A percentile compares a stretch with the other conserved stretches of the same genome.
These are phyloP conservation scores for Thermothelomyces thermophilus DNA, from an alignment of 2,329 filamentous ascomycete genomes.

Conservation along the genomic window DNA sequence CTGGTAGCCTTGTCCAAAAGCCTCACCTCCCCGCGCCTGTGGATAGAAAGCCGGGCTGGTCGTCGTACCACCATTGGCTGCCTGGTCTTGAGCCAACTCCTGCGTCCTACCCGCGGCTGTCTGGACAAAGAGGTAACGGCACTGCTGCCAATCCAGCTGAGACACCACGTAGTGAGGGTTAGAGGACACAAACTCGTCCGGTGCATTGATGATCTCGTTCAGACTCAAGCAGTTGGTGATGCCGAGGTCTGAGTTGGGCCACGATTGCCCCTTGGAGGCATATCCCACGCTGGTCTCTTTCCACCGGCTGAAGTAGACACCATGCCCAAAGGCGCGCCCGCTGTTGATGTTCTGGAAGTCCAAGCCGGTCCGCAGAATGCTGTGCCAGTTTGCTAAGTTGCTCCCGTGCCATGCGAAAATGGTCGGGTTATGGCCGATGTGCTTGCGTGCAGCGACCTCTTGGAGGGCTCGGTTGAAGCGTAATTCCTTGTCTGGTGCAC, in stretches of 20 bases:
- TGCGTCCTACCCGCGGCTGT: not conserved
- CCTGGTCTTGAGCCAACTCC: not conserved
- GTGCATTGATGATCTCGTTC: slow-evolving; percentile 78
- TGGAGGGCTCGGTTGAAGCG: slow-evolving; percentile 61
- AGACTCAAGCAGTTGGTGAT: slow-evolving; percentile 59
- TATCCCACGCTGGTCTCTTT: slow-evolving; percentile 53
- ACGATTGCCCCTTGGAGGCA: slow-evolving; percentile 17
- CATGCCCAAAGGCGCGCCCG: slow-evolving; percentile 69
- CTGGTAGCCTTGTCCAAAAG: slow-evolving; percentile 10
- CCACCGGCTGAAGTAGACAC: slow-evolving; percentile 69
- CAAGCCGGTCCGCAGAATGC: slow-evolving; percentile 75
- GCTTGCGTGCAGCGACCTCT: slow-evolving; percentile 30
- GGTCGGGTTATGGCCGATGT: slow-evolving; percentile 50
- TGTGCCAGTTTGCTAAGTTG: slow-evolving; percentile 73
- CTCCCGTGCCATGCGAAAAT: slow-evolving; percentile 88
- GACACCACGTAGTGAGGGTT: slow-evolving; percentile 64
- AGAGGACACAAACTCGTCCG: slow-evolving; percentile 50
- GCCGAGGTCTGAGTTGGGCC: slow-evolving; percentile 62
- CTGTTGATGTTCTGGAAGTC: slow-evolving; percentile 58
- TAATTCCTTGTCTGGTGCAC: slow-evolving; percentile 78
- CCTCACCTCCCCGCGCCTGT: slow-evolving; percentile 18
- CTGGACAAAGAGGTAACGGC: slow-evolving; percentile 67
- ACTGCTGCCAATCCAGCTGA: slow-evolving; percentile 81
- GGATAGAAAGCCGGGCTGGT: not conserved
- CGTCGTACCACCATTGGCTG: too few relatives aligned